Evolutionary conservation across 345 rosid genomes (phyloP).

Genomic region (Euphorbia pulcherrima): DNA sequence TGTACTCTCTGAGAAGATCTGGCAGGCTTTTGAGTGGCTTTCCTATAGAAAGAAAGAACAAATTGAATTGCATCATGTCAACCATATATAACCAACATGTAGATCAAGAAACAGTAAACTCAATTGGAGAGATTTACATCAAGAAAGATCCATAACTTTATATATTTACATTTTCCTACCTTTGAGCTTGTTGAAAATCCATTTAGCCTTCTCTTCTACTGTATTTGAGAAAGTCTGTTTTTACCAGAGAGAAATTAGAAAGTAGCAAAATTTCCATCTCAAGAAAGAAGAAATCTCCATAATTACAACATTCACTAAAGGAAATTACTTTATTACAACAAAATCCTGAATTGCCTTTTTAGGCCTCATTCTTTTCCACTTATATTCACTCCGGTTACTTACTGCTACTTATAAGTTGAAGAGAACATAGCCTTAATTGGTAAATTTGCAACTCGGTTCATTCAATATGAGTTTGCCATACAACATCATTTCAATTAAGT

Average conservation of each 20-base stretch:
- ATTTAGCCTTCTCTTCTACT: constrained; percentile 95
- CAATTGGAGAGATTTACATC: not conserved
- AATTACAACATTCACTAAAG: not conserved
- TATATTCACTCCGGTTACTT: no score
- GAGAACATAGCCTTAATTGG: no score
- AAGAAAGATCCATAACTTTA: no score
- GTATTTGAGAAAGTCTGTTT: constrained; percentile 77
- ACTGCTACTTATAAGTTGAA: no score
- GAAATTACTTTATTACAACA: not conserved
- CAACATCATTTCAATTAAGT: not conserved
- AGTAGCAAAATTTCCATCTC: constrained; percentile 7
- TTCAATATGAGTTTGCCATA: not conserved
- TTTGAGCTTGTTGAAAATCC: constrained; percentile 95
- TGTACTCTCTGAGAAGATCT: constrained; percentile 87
- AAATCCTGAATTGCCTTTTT: not conserved
- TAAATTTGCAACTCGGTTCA: not conserved
- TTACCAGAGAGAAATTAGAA: constrained; percentile 6
- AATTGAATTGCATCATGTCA: not conserved
- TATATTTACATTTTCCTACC: constrained; percentile 35
- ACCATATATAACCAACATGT: no score
- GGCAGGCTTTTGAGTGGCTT: constrained; percentile 70
- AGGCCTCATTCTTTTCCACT: no score
- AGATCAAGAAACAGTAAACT: not conserved
- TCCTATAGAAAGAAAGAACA: constrained; percentile 37
- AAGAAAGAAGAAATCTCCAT: not conserved